Evolutionary conservation across 2,329 filamentous ascomycete species (phyloP), one percentile per base, ranked within the genome.

Genomic region (Aspergillus luchuensis): DNA sequence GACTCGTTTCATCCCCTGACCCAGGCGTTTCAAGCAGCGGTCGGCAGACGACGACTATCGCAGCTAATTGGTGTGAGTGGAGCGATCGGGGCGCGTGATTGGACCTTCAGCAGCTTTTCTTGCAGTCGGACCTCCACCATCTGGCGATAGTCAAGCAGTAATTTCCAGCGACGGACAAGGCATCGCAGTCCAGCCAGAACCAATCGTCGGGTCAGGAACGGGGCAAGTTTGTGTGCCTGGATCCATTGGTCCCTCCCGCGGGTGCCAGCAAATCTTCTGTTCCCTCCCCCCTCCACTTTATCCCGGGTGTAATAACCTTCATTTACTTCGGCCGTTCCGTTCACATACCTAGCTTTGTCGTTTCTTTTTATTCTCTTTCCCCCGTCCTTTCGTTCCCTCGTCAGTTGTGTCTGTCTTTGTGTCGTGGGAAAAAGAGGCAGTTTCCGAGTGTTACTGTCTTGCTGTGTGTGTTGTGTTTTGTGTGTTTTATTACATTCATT

Each of bases 1-100:
- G 17, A 15, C 53, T 36, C 50, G 59, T 59, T 61, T 61, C 59
- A 61, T 57, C 59, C 59, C 33, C 56, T 55, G 56, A 50, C 11
- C 50, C 30, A 51, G 45, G 50, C 52, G 59, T 61, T 61, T 61
- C 59, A 61, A 50, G 47, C 56, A 28, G 56, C 30, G 38, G 25
- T 25, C 36, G 45, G 21, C 21, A 38, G 38, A 50, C 51, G 51
- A 57, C 30, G 28, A 52, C 36, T 5, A 45, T 28, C 28, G 19
- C 30, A 28, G 43, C 25, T 58, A 25, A 61, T 61, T 61, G 59
- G 59, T 28, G 25, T 28, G 47, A 50, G 47, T 17, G 47, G 5
- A 17, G 15, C 10, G 47, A 33, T 19, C 25, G 47, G 25, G n/a
- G 25, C 23, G 23, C 30, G 47, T 50, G 47, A 50, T 50, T 50